Evolutionary conservation across 371 early-diverging fungal species (phyloP).

Genomic region (Cladochytrium tenue): DNA sequence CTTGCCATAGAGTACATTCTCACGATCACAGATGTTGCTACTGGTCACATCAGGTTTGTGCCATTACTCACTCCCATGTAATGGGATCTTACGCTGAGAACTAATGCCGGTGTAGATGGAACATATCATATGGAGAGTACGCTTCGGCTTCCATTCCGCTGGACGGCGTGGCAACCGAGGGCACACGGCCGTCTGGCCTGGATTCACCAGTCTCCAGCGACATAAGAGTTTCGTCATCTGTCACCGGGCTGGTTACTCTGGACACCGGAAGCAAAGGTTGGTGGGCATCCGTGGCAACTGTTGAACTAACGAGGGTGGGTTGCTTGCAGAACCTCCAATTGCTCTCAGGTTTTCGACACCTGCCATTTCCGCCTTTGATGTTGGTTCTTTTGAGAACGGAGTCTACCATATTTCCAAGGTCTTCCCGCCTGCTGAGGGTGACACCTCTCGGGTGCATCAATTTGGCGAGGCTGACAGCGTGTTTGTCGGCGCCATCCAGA

Average conservation of each 20-base stretch:
- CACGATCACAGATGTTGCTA: conserved; percentile 25
- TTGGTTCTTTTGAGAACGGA: conserved; percentile 11
- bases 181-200: neutral
- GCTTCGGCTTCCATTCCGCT: conserved; percentile 20
- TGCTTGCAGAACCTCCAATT: too few species aligned
- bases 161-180: conserved; percentile 2
- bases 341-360: conserved; percentile 29
- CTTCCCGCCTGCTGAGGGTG: conserved; percentile 8
- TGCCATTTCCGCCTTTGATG: conserved; percentile 38
- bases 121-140: conserved; percentile 44
- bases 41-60: neutral
- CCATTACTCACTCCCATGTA: too few species aligned
- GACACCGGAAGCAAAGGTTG: conserved; percentile 13
- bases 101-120: conserved; percentile 36
- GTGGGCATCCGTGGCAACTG: conserved; percentile 5
- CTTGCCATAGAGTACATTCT: conserved; percentile 30
- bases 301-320: too few species aligned
- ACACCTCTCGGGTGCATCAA: neutral
- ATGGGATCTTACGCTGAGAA: too few species aligned
- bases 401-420: conserved; percentile 23
- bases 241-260: conserved; percentile 17
- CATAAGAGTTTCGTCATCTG: conserved; percentile 21
- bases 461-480: conserved; percentile 5
- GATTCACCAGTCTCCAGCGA: neutral
- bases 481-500: conserved; percentile 28